A percentile compares a stretch with the other conserved stretches of the same genome.
phyloP scores from a whole-genome alignment of 2,329 filamentous ascomycete genomes.

The Malbranchea zuffiana region DNA sequence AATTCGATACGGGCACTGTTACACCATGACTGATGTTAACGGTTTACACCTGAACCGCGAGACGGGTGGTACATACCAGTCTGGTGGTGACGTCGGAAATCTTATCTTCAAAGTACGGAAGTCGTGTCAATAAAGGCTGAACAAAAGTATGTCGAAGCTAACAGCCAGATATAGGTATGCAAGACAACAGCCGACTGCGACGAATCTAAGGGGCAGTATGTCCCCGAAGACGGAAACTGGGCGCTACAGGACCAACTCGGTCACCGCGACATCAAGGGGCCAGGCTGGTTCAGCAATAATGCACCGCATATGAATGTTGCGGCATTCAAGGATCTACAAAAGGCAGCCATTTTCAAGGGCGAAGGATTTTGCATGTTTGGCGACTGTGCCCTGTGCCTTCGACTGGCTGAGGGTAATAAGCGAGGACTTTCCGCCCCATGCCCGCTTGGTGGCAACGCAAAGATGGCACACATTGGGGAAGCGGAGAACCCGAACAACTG shows the following conservation, averaged over 20 bases:
- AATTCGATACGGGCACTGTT: constrained; percentile 9
- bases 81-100: constrained; percentile 8
- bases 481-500: constrained; percentile 6
- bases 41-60: constrained; percentile 7
- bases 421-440: constrained; percentile 7
- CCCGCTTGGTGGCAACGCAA: constrained; percentile 1
- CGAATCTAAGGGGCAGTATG: constrained; percentile 4
- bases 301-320: constrained; percentile 7
- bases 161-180: constrained; percentile 5
- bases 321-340: background rate
- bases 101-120: constrained; percentile 6
- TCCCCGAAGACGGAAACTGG: constrained; percentile 8
- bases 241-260: constrained; percentile 8
- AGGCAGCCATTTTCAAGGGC: constrained; percentile 6
- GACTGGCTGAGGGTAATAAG: background rate
- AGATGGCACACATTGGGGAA: constrained; percentile 7
- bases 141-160: background rate
- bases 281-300: constrained; percentile 10
- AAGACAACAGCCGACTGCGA: constrained; percentile 10
- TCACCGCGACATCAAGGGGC: constrained; percentile 2
- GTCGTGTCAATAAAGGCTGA: background rate
- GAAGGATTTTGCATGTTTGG: constrained; percentile 10
- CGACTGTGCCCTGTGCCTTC: constrained; percentile 7
- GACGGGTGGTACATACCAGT: constrained; percentile 9
- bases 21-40: constrained; percentile 10